Evolutionary conservation across 2,329 filamentous ascomycete genomes (phyloP).

Genomic region (Alternaria conjuncta): DNA sequence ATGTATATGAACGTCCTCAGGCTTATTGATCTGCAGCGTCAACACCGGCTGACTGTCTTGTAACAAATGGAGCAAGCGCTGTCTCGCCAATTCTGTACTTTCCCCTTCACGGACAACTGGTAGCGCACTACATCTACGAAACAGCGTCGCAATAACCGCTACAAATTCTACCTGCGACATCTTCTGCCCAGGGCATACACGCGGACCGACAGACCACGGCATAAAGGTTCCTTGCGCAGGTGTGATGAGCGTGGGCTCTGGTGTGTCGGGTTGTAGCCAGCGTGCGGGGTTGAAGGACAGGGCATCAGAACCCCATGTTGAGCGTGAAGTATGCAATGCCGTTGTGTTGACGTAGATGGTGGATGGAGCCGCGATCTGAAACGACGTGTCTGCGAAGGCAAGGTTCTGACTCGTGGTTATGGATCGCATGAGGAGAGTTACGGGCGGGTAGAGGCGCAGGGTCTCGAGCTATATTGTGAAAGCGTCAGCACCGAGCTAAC

Average conservation of each 20-base stretch:
- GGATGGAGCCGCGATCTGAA: not conserved
- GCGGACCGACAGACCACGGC: conserved; percentile 27
- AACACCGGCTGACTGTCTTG: conserved; percentile 14
- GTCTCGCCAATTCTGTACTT: conserved; percentile 2
- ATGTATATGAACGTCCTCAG: conserved; percentile 1
- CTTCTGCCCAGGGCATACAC: conserved; percentile 43
- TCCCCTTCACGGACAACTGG: conserved; percentile 7
- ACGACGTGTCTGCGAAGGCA: not conserved
- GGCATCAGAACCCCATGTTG: conserved; percentile 1
- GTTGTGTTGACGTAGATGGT: conserved; percentile 10
- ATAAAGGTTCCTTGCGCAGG: conserved; percentile 8
- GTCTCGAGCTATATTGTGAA: conserved; percentile 35
- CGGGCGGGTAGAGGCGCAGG: conserved; percentile 18
- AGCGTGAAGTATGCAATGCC: conserved; percentile 5
- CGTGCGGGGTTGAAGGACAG: not conserved
- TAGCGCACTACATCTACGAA: conserved; percentile 9
- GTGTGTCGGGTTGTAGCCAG: not conserved
- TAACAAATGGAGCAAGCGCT: conserved; percentile 8
- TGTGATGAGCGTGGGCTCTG: not conserved
- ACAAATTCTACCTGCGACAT: conserved; percentile 48
- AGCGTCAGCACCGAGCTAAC: not conserved
- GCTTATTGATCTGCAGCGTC: conserved; percentile 15
- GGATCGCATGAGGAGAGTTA: conserved; percentile 10
- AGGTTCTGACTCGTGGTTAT: not conserved
- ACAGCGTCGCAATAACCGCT: conserved; percentile 32